Percentiles rank a stretch among this genome's conserved stretches.
phyloP scores from a whole-genome alignment of 352 stramenopile genomes.

The Globisporangium solare region DNA sequence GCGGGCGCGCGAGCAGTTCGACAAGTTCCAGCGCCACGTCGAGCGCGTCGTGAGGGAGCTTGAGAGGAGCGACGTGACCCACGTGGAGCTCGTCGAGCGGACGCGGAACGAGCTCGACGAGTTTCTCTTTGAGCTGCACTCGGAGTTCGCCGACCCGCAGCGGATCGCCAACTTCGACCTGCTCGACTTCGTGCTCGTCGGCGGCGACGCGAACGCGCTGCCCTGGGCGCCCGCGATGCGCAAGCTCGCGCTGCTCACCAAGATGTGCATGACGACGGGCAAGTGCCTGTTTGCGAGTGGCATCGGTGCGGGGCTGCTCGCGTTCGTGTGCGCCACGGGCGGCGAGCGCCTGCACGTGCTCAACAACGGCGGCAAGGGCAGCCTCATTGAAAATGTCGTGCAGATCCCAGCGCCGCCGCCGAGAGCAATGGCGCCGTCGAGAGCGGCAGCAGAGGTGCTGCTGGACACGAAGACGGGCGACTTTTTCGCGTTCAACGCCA shows the following conservation, averaged over 20 bases:
- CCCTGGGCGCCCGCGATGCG: conserved; percentile 58
- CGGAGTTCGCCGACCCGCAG: conserved; percentile 51
- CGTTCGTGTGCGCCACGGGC: conserved; percentile 69
- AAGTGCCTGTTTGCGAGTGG: conserved; percentile 74
- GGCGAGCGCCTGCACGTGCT: conserved; percentile 55
- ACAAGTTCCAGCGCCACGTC: conserved; percentile 50
- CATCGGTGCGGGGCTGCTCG: conserved; percentile 50
- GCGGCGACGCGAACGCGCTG: conserved; percentile 54
- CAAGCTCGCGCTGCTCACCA: conserved; percentile 57
- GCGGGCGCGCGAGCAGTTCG: conserved; percentile 35
- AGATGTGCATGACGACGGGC: conserved; percentile 88
- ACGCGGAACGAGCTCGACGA: conserved; percentile 57
- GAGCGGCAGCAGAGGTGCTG: conserved; percentile 34
- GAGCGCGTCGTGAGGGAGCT: conserved; percentile 43
- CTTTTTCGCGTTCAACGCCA: conserved; percentile 48
- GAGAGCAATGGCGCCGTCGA: background rate
- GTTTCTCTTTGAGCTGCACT: conserved; percentile 76
- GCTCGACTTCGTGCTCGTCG: conserved; percentile 79
- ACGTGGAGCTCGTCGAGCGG: conserved; percentile 58
- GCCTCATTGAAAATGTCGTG: conserved; percentile 33
- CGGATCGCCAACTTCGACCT: conserved; percentile 77
- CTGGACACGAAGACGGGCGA: conserved; percentile 73
- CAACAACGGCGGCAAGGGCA: conserved; percentile 59
- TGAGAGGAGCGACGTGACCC: conserved; percentile 57
- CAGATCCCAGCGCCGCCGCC: conserved; percentile 31